These are phyloP conservation scores for Triticum aestivum DNA, from an alignment of 176 grass and related monocot genomes.

Conservation along the genomic window IWGSC_CS_RefSeq_v2.1 NC_057800.1:370580453-370580952, in stretches of 20 bases:
- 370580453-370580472: constrained; percentile 89
- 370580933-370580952: constrained; percentile 99
- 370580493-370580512: constrained; percentile 53
- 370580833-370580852: constrained; percentile 97
- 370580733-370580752: constrained; percentile 28
- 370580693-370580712: constrained; percentile 14
- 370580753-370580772: constrained; percentile 65
- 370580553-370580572: constrained; percentile 91
- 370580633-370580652: constrained; percentile 71
- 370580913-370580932: constrained; percentile 99
- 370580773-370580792: constrained; percentile 56
- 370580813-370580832: constrained; percentile 93
- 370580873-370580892: constrained; percentile 91
- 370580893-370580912: constrained; percentile 99
- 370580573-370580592: constrained; percentile 89
- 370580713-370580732: constrained; percentile 6
- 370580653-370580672: constrained; percentile 56
- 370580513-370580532: constrained; percentile 83
- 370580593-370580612: constrained; percentile 99
- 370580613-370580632: constrained; percentile 94
- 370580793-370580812: constrained; percentile 61
- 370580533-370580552: constrained; percentile 68
- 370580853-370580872: constrained; percentile 91
- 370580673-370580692: not conserved
- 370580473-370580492: constrained; percentile 77